phyloP scores from a whole-genome alignment of 148 eudicot genomes.

The Rhododendron vialii region DNA sequence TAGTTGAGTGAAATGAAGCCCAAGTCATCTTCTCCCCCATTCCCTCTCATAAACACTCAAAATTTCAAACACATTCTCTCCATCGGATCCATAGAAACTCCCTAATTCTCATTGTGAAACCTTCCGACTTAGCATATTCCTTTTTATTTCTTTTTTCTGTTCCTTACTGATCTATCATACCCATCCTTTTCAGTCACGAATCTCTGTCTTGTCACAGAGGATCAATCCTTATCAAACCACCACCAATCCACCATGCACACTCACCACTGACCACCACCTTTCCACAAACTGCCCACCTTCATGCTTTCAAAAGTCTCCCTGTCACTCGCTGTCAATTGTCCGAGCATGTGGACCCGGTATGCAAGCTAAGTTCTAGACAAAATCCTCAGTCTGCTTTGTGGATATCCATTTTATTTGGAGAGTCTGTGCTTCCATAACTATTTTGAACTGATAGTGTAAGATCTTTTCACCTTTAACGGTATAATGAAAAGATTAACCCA shows the following conservation, averaged over 20 bases:
- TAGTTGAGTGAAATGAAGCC: neutral
- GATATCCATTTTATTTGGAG: neutral
- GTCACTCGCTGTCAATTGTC: neutral
- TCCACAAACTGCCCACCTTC: neutral
- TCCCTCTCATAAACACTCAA: too few species aligned
- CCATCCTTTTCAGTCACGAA: neutral
- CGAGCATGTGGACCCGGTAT: neutral
- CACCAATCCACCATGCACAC: neutral
- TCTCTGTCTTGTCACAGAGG: neutral
- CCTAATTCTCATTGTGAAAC: neutral
- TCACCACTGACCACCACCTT: neutral
- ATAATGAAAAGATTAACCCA: neutral
- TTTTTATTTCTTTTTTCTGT: neutral
- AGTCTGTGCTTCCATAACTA: neutral
- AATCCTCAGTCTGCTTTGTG: neutral
- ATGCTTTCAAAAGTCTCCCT: neutral
- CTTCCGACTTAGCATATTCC: neutral
- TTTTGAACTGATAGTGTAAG: neutral
- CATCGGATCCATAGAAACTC: neutral
- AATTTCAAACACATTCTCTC: neutral
- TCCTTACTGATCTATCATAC: neutral
- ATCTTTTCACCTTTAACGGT: neutral
- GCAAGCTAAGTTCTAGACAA: neutral
- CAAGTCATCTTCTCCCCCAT: neutral
- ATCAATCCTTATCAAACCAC: neutral